These are phyloP conservation scores for Tulasnella sp. DNA, from an alignment of 768 basidiomycete genomes.

Conservation along the genomic window DNA sequence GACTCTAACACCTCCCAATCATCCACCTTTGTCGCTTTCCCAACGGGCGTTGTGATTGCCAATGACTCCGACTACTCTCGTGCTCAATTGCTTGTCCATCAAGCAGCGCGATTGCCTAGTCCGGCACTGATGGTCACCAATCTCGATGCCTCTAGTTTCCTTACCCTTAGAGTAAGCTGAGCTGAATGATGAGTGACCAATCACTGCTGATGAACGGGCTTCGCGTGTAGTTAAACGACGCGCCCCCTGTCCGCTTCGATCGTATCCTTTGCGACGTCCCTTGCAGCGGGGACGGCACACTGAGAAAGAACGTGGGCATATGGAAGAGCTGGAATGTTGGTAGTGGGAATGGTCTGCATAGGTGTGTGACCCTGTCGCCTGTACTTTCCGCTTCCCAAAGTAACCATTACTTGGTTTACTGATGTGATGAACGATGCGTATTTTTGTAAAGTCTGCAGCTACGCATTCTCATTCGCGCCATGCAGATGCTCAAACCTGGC, in stretches of 20 bases:
- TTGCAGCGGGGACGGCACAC: slow-evolving; percentile 93
- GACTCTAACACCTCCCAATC: slow-evolving; percentile 35
- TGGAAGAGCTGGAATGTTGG: slow-evolving; percentile 87
- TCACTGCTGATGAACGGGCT: slow-evolving; percentile 1
- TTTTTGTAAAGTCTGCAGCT: slow-evolving; percentile 82
- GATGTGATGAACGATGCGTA: too few species aligned
- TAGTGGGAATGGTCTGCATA: slow-evolving; percentile 86
- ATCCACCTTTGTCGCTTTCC: slow-evolving; percentile 35
- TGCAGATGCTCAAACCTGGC: slow-evolving; percentile 76
- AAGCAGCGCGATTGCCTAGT: slow-evolving; percentile 86
- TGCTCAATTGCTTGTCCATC: slow-evolving; percentile 93
- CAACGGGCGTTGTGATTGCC: slow-evolving; percentile 80
- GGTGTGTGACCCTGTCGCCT: too few species aligned
- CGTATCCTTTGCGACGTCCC: slow-evolving; percentile 95
- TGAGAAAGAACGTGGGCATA: slow-evolving; percentile 88
- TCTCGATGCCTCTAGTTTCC: slow-evolving; percentile 83
- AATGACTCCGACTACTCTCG: slow-evolving; percentile 94
- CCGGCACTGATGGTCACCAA: slow-evolving; percentile 93
- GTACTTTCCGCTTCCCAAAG: too few species aligned
- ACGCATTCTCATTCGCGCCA: slow-evolving; percentile 84
- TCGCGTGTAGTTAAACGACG: slow-evolving; percentile 26
- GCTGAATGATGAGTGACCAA: slow-evolving; percentile 18
- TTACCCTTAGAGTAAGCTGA: slow-evolving; percentile 43
- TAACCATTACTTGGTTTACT: too few species aligned
- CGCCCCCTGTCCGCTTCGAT: slow-evolving; percentile 65